Evolutionary conservation across 2,329 filamentous ascomycete genomes (phyloP).

Genomic region (Akanthomyces muscarius): DNA sequence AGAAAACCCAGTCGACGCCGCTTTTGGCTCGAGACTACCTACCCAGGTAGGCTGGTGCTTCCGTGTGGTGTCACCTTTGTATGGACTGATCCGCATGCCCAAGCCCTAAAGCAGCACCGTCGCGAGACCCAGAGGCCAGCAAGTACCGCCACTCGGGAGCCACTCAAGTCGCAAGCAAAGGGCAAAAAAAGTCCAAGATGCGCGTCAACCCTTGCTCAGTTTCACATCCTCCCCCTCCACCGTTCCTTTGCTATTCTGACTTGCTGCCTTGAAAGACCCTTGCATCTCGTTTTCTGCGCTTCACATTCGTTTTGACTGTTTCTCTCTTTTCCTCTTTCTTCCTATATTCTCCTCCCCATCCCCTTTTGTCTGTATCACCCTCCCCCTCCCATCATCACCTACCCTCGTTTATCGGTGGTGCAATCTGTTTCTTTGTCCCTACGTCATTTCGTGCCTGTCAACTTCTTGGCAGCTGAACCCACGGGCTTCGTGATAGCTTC

Average conservation of each 20-base stretch:
- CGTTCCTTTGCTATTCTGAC: slow-evolving; percentile 4
- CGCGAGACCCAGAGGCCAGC: background rate
- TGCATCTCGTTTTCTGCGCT: background rate
- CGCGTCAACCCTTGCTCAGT: slow-evolving; percentile 10
- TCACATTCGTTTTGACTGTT: slow-evolving; percentile 7
- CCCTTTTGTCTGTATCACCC: slow-evolving; percentile 21
- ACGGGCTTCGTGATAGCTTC: background rate
- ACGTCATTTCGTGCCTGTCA: background rate
- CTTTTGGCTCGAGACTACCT: background rate
- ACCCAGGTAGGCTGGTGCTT: background rate
- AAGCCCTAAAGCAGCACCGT: background rate
- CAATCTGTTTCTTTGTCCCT: background rate
- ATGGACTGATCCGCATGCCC: background rate
- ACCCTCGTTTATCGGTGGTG: slow-evolving; percentile 3
- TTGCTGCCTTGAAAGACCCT: slow-evolving; percentile 12
- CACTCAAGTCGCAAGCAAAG: background rate
- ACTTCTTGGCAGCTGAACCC: background rate
- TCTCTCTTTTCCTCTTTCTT: slow-evolving; percentile 20
- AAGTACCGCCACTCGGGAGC: slow-evolving; percentile 1
- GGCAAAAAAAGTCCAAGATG: background rate
- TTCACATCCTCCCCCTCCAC: slow-evolving; percentile 14
- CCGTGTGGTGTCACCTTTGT: background rate
- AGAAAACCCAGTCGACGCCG: background rate
- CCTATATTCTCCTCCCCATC: slow-evolving; percentile 17
- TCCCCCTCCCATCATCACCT: slow-evolving; percentile 20